Percentiles rank a stretch among this genome's conserved stretches.
These are phyloP conservation scores for Cucurbitaria berberidis DNA, from an alignment of 2,329 filamentous ascomycete genomes.

Conservation along the genomic window DNA sequence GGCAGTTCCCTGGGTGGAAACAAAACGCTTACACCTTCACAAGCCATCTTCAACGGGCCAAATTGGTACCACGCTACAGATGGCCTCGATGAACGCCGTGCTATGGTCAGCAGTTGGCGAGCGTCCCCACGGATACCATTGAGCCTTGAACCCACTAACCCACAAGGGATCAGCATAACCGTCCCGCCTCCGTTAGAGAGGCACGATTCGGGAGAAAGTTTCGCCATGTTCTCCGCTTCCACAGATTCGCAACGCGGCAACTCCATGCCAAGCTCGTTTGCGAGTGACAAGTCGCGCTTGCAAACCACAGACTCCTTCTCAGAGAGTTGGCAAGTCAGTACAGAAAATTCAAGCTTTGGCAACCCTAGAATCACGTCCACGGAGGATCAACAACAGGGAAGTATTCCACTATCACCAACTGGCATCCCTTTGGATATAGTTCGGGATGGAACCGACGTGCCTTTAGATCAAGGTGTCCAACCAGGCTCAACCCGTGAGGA, in stretches of 20 bases:
- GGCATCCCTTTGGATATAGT: slow-evolving; percentile 29
- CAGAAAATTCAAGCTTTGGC: slow-evolving; percentile 44
- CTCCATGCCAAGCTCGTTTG: slow-evolving; percentile 61
- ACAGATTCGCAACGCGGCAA: slow-evolving; percentile 61
- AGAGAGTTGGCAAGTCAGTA: slow-evolving; percentile 34
- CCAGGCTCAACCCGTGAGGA: slow-evolving; percentile 20
- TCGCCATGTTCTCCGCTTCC: slow-evolving; percentile 68
- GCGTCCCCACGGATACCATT: slow-evolving; percentile 58
- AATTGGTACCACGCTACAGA: slow-evolving; percentile 44
- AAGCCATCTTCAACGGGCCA: slow-evolving; percentile 34
- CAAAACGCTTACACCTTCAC: slow-evolving; percentile 16
- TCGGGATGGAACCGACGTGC: neutral
- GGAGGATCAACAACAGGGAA: slow-evolving; percentile 19
- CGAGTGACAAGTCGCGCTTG: slow-evolving; percentile 40
- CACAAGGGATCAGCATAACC: slow-evolving; percentile 42
- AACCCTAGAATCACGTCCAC: slow-evolving; percentile 14
- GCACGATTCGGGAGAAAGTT: slow-evolving; percentile 67
- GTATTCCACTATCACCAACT: slow-evolving; percentile 35
- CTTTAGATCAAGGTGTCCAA: slow-evolving; percentile 10
- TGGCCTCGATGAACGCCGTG: slow-evolving; percentile 47
- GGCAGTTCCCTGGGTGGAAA: slow-evolving; percentile 10
- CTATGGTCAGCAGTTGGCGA: slow-evolving; percentile 54
- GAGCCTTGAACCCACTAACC: slow-evolving; percentile 54
- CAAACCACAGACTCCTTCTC: slow-evolving; percentile 34
- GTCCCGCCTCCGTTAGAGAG: slow-evolving; percentile 50